Conservation (phyloP, 2,329 filamentous ascomycete genomes). For the Aphanocladium album region DNA sequence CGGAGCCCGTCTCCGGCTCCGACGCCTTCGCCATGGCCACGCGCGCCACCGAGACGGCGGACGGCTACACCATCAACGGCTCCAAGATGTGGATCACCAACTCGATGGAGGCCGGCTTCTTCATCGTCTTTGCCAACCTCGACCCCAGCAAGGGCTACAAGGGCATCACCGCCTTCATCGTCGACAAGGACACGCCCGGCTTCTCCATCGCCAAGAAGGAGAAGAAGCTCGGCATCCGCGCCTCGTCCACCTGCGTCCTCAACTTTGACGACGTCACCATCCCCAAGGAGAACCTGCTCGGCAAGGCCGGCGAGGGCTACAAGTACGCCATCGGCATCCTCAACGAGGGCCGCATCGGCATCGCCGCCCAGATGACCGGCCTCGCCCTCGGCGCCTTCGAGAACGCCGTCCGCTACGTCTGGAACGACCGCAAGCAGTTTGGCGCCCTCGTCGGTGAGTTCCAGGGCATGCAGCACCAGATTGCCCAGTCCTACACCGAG, state of each 20-base stretch:
- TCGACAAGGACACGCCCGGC: constrained; percentile 83
- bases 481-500: constrained; percentile 92
- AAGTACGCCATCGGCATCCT: constrained; percentile 93
- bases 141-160: constrained; percentile 91
- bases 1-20: constrained; percentile 86
- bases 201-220: constrained; percentile 99
- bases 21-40: constrained; percentile 95
- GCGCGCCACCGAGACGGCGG: constrained; percentile 75
- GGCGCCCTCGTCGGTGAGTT: constrained; percentile 90
- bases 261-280: constrained; percentile 96
- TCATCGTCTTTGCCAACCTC: constrained; percentile 97
- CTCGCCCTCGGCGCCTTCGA: constrained; percentile 91
- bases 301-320: constrained; percentile 87
- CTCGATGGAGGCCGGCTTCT: constrained; percentile 86
- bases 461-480: constrained; percentile 99
- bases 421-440: constrained; percentile 98
- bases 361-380: constrained; percentile 97
- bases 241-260: constrained; percentile 92
- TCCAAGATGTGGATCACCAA: constrained; percentile 99
- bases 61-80: constrained; percentile 82
- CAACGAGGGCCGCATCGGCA: constrained; percentile 96
- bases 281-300: constrained; percentile 81
- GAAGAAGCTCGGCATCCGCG: constrained; percentile 97
- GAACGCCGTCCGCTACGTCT: constrained; percentile 88
- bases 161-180: constrained; percentile 92